Evolutionary conservation across 2,329 filamentous ascomycete genomes (phyloP), one percentile per base, ranked within the genome.

Genomic region (Xylariaceae sp.): DNA sequence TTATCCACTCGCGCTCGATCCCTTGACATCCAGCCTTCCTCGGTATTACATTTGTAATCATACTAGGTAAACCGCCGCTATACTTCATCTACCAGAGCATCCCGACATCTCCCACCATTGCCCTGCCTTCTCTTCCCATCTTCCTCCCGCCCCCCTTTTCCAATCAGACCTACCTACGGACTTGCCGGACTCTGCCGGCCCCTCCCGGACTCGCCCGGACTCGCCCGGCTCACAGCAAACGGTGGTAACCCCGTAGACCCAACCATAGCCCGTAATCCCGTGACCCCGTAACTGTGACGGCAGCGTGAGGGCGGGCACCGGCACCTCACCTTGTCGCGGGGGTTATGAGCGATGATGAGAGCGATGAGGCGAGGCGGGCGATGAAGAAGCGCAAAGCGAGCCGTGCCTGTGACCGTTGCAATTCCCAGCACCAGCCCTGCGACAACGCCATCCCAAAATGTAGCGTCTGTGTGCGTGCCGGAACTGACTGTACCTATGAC

Each of bases 401-500:
- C 46, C 65, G 66, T 32, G 67, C 66, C 49, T 76, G 74, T 64
- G 74, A 76, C 65, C 74, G 74, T 44, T 76, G 74, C 57, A 75
- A 76, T 56, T 70, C 73, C 49, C 74, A 76, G 61, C 74, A 76
- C 56, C 74, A 76, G 63, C 74, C 74, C 5, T 77, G 74, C 62
- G 74, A 77, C 63, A 77, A 77, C 56, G 72, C 72, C 46, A 65
- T 68, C 42, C 74, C 74, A n/a, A 71, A 74, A 43, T 77, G 74
- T 59, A 69, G 72, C 59, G 74, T 76, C 40, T 77, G 74, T 49
- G 70, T 72, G 49, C 65, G 67, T 16, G 67, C 67, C n/a, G 67
- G 67, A 18, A 66, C 66, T 8, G 67, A 68, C 2, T 70, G 67
- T 53, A 70, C 67, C 9, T 70, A 70, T 47, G 67, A 70, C 54